Conservation (phyloP, 768 basidiomycete genomes). For the Boletus eberwhitei region DNA sequence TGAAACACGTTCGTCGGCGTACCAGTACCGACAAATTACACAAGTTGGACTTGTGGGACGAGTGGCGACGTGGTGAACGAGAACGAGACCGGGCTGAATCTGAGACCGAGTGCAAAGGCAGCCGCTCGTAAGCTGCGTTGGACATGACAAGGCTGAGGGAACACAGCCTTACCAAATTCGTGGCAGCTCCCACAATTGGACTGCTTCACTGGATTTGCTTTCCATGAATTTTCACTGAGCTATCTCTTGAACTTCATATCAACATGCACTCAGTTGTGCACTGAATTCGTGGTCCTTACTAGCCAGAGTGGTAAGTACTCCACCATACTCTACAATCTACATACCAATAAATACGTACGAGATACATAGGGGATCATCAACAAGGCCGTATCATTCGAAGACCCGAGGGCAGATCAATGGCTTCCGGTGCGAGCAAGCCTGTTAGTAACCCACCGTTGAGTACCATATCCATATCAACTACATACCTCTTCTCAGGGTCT, state of each 20-base stretch:
- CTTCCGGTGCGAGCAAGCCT: neutral
- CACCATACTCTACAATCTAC: neutral
- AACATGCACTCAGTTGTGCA: too few species aligned
- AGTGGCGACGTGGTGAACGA: slow-evolving; percentile 25
- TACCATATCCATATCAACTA: neutral
- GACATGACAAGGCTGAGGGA: slow-evolving; percentile 30
- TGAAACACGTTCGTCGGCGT: slow-evolving; percentile 37
- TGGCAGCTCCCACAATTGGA: neutral
- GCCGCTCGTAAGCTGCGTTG: slow-evolving; percentile 43
- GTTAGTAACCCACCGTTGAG: neutral
- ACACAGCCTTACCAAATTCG: neutral
- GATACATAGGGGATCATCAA: neutral
- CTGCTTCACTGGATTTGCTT: too few species aligned
- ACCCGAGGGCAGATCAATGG: slow-evolving; percentile 6
- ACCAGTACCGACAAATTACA: slow-evolving; percentile 24
- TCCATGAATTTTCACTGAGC: too few species aligned
- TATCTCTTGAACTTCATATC: too few species aligned
- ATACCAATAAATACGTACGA: neutral
- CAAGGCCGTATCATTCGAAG: slow-evolving; percentile 8
- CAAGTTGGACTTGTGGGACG: slow-evolving; percentile 26
- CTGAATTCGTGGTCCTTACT: too few species aligned
- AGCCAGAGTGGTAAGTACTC: too few species aligned
- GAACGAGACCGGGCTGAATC: slow-evolving; percentile 26
- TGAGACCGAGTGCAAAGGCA: slow-evolving; percentile 47
- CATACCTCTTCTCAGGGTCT: slow-evolving; percentile 22